phyloP scores from a whole-genome alignment of 345 rosid species.

The Eutrema yunnanense region DNA sequence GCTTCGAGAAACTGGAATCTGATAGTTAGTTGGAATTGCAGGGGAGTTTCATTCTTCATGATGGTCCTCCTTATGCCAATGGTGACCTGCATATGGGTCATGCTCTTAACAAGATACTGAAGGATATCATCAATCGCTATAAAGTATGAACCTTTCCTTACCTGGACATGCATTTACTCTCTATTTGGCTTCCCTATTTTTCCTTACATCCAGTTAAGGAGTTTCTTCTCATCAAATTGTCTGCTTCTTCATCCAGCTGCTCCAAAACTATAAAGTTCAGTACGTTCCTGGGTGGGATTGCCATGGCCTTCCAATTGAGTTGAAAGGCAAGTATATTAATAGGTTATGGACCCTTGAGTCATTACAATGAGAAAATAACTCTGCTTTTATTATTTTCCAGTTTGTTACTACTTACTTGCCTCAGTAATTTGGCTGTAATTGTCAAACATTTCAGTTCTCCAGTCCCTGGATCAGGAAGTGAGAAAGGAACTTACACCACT shows the following conservation, averaged over 20 bases:
- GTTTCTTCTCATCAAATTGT: conserved; percentile 9
- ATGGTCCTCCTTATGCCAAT: conserved; percentile 98
- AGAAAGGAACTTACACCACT: conserved; percentile 79
- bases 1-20: conserved; percentile 24
- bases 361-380: background rate
- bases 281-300: conserved; percentile 98
- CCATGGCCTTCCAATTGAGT: conserved; percentile 96
- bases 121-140: conserved; percentile 90
- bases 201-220: background rate
- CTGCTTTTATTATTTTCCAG: background rate
- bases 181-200: background rate
- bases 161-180: background rate
- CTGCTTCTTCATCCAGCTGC: conserved; percentile 49
- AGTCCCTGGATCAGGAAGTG: conserved; percentile 78
- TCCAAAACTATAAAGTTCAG: conserved; percentile 77
- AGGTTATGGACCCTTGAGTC: background rate
- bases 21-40: conserved; percentile 33
- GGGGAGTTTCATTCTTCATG: conserved; percentile 88
- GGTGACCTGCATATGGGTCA: conserved; percentile 94
- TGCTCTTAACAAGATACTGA: conserved; percentile 92
- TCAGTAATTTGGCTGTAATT: conserved; percentile 31
- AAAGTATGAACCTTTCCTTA: conserved; percentile 45
- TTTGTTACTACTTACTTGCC: background rate
- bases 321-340: conserved; percentile 65
- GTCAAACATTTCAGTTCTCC: conserved; percentile 68